Percentiles rank a stretch among this genome's conserved stretches.
These are phyloP conservation scores for Curvularia verruculosa DNA, from an alignment of 2,329 filamentous ascomycete genomes.

Conservation along the genomic window DNA sequence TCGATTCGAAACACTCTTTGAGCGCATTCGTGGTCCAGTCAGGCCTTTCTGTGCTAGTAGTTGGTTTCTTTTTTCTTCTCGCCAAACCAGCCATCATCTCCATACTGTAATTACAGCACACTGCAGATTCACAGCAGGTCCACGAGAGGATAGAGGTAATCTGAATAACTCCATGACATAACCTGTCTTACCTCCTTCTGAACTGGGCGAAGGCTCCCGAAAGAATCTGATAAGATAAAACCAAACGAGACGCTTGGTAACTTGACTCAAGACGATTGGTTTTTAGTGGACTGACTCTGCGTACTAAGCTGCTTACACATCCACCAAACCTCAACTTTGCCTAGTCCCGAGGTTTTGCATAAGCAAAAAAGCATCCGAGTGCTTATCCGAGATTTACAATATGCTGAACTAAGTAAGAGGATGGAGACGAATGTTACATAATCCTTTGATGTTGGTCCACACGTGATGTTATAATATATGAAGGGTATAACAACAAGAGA, in stretches of 20 bases:
- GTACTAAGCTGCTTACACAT: conserved; percentile 4
- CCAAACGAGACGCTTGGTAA: background rate
- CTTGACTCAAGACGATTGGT: background rate
- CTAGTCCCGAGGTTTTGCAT: background rate
- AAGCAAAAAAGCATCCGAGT: background rate
- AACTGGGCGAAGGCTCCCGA: background rate
- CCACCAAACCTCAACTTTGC: background rate
- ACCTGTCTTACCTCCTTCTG: background rate
- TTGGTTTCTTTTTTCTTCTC: background rate
- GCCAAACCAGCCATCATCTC: background rate
- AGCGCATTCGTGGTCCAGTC: background rate
- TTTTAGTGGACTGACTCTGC: background rate
- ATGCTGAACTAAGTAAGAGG: too few relatives aligned
- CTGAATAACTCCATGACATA: background rate
- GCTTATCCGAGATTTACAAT: background rate
- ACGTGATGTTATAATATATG: background rate
- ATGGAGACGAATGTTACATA: background rate
- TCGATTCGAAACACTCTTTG: background rate
- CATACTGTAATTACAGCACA: too few relatives aligned
- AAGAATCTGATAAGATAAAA: background rate
- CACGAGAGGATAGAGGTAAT: background rate
- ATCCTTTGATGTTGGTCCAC: too few relatives aligned
- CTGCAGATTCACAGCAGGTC: background rate
- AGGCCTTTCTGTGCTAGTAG: background rate
- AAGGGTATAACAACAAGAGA: background rate